Evolutionary conservation across 805 yeast species (phyloP).

Genomic region (Starmerella floricola): DNA sequence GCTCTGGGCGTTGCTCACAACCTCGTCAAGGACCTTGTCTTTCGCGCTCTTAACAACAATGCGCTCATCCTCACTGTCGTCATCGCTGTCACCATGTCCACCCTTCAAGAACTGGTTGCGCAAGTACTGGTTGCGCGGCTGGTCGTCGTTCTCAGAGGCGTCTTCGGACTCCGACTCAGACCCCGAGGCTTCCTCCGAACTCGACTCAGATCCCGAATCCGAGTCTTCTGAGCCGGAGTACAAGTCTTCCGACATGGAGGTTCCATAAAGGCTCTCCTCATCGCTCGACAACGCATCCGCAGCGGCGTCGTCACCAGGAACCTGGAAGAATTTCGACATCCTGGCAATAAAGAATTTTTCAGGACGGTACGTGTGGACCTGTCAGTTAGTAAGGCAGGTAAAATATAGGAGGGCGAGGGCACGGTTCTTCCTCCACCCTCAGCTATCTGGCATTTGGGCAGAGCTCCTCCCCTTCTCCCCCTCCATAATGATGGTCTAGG

Average conservation of each 20-base stretch:
- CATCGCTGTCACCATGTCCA: constrained; percentile 33
- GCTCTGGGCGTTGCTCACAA: constrained; percentile 51
- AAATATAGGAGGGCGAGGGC: not conserved
- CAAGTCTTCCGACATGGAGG: constrained; percentile 29
- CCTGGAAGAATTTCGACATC: constrained; percentile 82
- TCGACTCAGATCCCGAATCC: constrained; percentile 27
- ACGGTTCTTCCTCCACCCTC: too few species aligned
- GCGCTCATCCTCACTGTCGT: constrained; percentile 54
- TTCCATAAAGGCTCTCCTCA: constrained; percentile 42
- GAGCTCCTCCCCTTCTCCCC: too few species aligned
- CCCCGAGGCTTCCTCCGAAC: constrained; percentile 33
- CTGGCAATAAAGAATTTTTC: constrained; percentile 16
- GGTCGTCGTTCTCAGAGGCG: constrained; percentile 29
- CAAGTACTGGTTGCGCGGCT: constrained; percentile 27
- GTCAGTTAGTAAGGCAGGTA: not conserved
- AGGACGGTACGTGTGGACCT: constrained; percentile 1
- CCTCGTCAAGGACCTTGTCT: constrained; percentile 83
- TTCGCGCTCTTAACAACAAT: constrained; percentile 86
- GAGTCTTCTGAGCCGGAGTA: constrained; percentile 32
- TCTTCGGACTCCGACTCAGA: constrained; percentile 36
- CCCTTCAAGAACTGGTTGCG: constrained; percentile 28
- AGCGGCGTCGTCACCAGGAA: constrained; percentile 38
- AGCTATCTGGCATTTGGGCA: too few species aligned
- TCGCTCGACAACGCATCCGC: constrained; percentile 53
- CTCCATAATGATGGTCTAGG: too few species aligned